Evolutionary conservation across 768 basidiomycete genomes (phyloP), one percentile per base, ranked within the genome.

Genomic region (Pholiota microspora): DNA sequence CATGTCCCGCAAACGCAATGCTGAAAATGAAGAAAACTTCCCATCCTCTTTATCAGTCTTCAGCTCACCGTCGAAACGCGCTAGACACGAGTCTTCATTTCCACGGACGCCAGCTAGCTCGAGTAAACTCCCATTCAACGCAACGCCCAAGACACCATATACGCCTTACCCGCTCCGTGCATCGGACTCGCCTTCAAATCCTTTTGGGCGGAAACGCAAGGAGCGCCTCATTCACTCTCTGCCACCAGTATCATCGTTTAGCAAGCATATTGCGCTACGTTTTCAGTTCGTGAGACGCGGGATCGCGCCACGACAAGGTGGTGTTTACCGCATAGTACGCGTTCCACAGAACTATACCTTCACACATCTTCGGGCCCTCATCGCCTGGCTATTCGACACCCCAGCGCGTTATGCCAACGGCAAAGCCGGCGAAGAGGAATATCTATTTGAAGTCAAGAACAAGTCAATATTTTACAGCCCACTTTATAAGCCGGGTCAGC

Each of bases 291-390:
- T 82, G 42, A 73, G 77, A 40, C 44, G 54, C 32, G 49, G 53
- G 42, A 29, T 66, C 2, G 60, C 61, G 8, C 66, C 69, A 1
- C 64, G 65, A 8, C 67, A 71, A 51, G 80, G 84, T 4, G 81
- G 83, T 4, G 75, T 85, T 2, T 81, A 83, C 62, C 79, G 88
- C 49, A 70, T 89, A 49, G 81, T 82, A 4, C 87, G 88, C 58
- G 85, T 88, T 7, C 88, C 88, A 0, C 71, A 82, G 24, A 86
- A 77, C 63, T 89, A 88, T 64, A 86, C 84, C 0, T 84, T 91
- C 59, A 72, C 78, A 0, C 86, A 86, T 61, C 71, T 91, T 4
- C 80, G 81, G 35, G 77, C 75, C 44, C 77, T 91, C 45, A 74
- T 89, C 25, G 69, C 77, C 6, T 90, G 82, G 62, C 67, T 88